Conservation (phyloP, 164 flowering plant species). For the Tinospora cordifolia region DNA sequence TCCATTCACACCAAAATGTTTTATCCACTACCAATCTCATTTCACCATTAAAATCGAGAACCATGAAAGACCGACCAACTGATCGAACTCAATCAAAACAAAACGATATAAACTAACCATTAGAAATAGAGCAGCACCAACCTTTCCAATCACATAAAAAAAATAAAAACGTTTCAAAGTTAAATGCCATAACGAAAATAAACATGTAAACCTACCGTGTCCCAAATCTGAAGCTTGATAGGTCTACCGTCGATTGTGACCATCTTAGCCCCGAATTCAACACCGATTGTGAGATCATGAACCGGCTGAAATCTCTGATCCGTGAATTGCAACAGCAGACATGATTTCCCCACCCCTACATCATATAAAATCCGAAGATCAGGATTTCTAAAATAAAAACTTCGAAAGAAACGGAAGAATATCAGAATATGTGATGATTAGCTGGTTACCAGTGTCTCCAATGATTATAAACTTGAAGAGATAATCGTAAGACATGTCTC, state of each 20-base stretch:
- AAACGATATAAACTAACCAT: no score
- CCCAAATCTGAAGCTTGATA: constrained; percentile 45
- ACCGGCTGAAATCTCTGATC: constrained; percentile 44
- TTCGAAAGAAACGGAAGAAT: neutral
- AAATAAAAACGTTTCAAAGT: neutral
- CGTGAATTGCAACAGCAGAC: constrained; percentile 41
- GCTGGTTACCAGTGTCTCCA: constrained; percentile 30
- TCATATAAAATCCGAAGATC: neutral
- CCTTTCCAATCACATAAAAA: neutral
- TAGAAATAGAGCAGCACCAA: no score
- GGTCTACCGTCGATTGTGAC: constrained; percentile 30
- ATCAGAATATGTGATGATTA: no score
- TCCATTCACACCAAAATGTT: neutral
- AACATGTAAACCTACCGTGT: constrained; percentile 25
- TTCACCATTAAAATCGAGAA: no score
- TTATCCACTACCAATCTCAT: no score
- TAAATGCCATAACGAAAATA: neutral
- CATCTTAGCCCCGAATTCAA: constrained; percentile 46
- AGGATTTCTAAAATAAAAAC: neutral
- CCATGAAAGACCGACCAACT: no score
- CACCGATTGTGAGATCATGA: constrained; percentile 43
- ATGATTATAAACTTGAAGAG: constrained; percentile 37
- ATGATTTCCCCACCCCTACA: constrained; percentile 45
- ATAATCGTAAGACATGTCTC: constrained; percentile 34
- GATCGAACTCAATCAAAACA: no score